These are phyloP conservation scores for Kwoniella heveanensis DNA, from an alignment of 768 basidiomycete species.

Conservation along the genomic window DNA sequence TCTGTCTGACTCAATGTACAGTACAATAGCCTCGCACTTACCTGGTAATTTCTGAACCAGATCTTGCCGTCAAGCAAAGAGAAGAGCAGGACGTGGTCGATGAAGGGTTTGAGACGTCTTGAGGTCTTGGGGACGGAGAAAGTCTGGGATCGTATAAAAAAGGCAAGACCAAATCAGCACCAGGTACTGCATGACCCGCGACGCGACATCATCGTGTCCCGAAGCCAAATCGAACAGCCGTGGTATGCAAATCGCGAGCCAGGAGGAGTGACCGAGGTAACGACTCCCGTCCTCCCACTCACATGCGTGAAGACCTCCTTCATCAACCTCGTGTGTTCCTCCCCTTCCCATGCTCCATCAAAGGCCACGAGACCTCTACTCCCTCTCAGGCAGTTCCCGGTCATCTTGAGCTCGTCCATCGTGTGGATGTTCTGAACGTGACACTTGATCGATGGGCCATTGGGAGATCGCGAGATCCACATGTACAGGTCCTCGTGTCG, in stretches of 20 bases:
- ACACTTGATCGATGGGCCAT: constrained; percentile 94
- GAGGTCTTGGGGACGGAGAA: constrained; percentile 93
- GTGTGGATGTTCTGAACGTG: constrained; percentile 99
- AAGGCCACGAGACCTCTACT: constrained; percentile 90
- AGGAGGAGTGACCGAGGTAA: too few relatives aligned
- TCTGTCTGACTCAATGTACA: too few relatives aligned
- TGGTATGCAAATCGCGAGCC: too few relatives aligned
- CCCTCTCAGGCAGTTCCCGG: constrained; percentile 96
- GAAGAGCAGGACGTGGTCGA: constrained; percentile 96
- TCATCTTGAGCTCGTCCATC: constrained; percentile 99
- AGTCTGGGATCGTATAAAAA: constrained; percentile 63
- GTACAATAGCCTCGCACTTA: too few relatives aligned
- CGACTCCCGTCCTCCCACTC: too few relatives aligned
- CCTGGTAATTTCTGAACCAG: constrained; percentile 99
- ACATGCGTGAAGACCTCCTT: constrained; percentile 71
- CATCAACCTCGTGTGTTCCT: constrained; percentile 78
- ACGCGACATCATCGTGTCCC: too few relatives aligned
- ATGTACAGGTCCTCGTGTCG: constrained; percentile 93
- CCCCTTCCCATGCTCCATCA: constrained; percentile 84
- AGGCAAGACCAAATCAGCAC: not conserved
- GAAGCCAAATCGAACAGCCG: too few relatives aligned
- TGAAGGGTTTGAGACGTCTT: constrained; percentile 89
- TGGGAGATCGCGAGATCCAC: constrained; percentile 96
- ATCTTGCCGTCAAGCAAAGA: constrained; percentile 93
- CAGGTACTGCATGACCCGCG: too few relatives aligned